Evolutionary conservation across 768 basidiomycete species (phyloP), one percentile per base, ranked within the genome.

Genomic region (Butyriboletus loyo): DNA sequence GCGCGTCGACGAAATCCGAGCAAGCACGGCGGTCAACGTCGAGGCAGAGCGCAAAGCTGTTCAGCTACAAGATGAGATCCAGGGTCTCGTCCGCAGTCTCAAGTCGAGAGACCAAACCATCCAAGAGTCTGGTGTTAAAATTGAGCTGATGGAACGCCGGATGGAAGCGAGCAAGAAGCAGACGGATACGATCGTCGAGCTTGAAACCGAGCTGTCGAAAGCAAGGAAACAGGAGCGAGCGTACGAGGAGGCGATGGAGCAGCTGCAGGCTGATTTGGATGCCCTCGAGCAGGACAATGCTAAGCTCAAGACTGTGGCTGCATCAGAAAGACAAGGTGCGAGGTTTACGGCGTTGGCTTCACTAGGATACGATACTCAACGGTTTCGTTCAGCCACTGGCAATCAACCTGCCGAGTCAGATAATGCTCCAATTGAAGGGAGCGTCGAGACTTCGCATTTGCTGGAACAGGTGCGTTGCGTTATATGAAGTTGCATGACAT

Each of bases 191-290:
- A 88, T 98, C 46, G 69, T 75, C 14, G 88, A 92, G 54, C 81
- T 98, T 19, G 94, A 98, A 72, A 71, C 66, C 30, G 87, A 95
- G 61, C 75, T 98, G 2, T 72, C 77, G 27, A 93, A 93, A 66
- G 83, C 85, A 4, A 82, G 84, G 70, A 90, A 93, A 69, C 90
- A 96, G 64, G 93, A 96, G 68, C 79, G 86, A 50, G 86, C 87
- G 30, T 91, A 95, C 61, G 89, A 92, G 66, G 93, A 96, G 61
- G 92, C 93, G 3, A 89, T 98, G 77, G 94, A 95, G 58, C 91
- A 92, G 62, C 70, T 98, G 10, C 93, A 96, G 65, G 80, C 84
- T 1, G 96, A 99, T 61, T 72, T 97, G 56, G 94, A 97, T 67
- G 66, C 77, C 1, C 73, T 95, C 46, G 92, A 95, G 69, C 85